Conservation (phyloP, 2,329 filamentous ascomycete genomes). For the Cryphonectria nitschkei region DNA sequence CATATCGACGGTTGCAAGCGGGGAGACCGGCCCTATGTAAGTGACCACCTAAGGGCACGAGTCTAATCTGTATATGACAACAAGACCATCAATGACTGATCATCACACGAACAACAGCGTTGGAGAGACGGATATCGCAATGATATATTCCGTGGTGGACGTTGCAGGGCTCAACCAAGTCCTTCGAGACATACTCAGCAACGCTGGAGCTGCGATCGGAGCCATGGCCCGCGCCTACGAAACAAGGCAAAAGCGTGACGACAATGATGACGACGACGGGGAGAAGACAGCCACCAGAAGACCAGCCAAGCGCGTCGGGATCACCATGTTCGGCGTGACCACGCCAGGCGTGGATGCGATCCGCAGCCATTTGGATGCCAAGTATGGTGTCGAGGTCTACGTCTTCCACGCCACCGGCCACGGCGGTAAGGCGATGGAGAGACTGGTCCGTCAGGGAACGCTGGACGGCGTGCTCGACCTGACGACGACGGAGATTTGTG, state of each 20-base stretch:
- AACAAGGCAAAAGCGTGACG: conserved; percentile 12
- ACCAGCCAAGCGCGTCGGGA: conserved; percentile 54
- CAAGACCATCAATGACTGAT: background rate
- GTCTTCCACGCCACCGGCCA: conserved; percentile 69
- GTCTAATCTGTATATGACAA: background rate
- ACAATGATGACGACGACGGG: background rate
- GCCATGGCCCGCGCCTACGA: conserved; percentile 59
- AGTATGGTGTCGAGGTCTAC: conserved; percentile 58
- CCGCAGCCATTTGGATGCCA: conserved; percentile 51
- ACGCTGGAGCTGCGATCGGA: conserved; percentile 64
- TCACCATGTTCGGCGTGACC: conserved; percentile 78
- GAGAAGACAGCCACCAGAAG: background rate
- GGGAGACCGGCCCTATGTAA: conserved; percentile 62
- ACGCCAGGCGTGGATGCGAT: conserved; percentile 66
- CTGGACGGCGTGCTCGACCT: conserved; percentile 70
- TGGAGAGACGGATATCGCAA: conserved; percentile 68
- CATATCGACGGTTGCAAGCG: conserved; percentile 70
- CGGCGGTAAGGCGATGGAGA: conserved; percentile 71
- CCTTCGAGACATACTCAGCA: conserved; percentile 59
- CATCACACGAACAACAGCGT: conserved; percentile 38
- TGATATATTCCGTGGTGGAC: conserved; percentile 75
- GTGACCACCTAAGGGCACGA: background rate
- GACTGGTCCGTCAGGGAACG: conserved; percentile 58
- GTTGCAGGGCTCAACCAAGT: conserved; percentile 68
- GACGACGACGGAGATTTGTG: conserved; percentile 72